phyloP scores from a whole-genome alignment of 768 basidiomycete genomes.

The Lactarius sanguifluus region DNA sequence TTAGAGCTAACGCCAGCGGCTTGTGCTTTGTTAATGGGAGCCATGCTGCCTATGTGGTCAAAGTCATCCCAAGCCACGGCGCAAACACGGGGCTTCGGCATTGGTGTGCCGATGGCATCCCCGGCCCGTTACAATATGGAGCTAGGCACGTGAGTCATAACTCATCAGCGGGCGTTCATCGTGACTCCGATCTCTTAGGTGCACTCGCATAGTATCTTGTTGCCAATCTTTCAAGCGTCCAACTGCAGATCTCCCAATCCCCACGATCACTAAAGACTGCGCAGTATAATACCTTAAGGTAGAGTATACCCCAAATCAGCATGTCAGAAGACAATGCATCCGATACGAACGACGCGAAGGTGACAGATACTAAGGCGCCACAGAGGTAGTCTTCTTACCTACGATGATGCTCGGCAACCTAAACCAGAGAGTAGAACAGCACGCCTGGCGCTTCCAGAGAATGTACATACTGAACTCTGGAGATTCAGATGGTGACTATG shows the following conservation, averaged over 20 bases:
- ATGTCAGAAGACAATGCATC: slow-evolving; percentile 19
- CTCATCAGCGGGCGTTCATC: neutral
- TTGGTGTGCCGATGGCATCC: neutral
- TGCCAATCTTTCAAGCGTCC: neutral
- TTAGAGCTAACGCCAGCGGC: slow-evolving; percentile 68
- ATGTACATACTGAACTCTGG: slow-evolving; percentile 13
- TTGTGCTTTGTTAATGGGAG: slow-evolving; percentile 58
- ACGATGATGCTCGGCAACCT: neutral
- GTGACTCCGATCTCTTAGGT: neutral
- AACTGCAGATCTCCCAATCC: neutral
- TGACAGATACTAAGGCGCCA: neutral
- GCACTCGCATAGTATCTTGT: neutral
- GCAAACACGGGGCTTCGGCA: neutral
- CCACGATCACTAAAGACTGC: slow-evolving; percentile 1
- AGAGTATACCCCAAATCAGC: slow-evolving; percentile 7
- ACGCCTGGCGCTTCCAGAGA: slow-evolving; percentile 25
- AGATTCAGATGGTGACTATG: slow-evolving; percentile 55
- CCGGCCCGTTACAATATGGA: slow-evolving; percentile 3
- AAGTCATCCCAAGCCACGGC: neutral
- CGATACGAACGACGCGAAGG: neutral
- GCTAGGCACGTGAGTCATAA: neutral
- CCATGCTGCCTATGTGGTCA: slow-evolving; percentile 35
- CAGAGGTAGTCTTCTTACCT: slow-evolving; percentile 14
- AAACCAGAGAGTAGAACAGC: slow-evolving; percentile 21
- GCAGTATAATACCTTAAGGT: slow-evolving; percentile 5